phyloP scores from a whole-genome alignment of 495 filamentous ascomycete genomes.

The Neurospora sp. region DNA sequence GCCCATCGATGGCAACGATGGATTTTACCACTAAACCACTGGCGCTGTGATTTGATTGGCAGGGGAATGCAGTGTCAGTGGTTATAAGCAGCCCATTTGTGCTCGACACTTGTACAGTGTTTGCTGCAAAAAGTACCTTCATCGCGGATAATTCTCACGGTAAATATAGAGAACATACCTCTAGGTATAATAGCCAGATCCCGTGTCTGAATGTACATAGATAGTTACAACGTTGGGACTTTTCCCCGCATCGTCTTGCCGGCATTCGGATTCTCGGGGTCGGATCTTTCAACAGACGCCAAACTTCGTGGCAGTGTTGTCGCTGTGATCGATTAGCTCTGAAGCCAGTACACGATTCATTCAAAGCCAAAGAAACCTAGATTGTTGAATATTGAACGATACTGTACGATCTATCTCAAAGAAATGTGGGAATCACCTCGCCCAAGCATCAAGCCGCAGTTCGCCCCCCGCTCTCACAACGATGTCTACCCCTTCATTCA shows the following conservation, averaged over 20 bases:
- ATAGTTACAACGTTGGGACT: accelerated
- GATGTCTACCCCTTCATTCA: constrained; percentile 27
- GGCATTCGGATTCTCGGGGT: background rate
- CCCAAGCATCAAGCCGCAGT: constrained; percentile 2
- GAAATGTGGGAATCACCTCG: background rate
- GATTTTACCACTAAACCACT: constrained; percentile 46
- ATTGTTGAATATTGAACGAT: no score
- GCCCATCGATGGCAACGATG: constrained; percentile 46
- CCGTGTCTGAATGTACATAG: background rate
- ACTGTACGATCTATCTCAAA: no score
- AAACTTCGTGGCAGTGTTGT: background rate
- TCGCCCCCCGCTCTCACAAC: constrained; percentile 20
- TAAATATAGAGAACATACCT: background rate
- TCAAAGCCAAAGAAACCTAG: background rate
- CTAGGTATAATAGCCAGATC: background rate
- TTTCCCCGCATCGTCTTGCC: background rate
- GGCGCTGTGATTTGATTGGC: background rate
- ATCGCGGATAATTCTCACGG: background rate
- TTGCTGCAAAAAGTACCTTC: background rate
- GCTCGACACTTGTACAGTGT: no score
- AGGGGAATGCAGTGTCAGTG: accelerated
- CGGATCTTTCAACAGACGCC: background rate
- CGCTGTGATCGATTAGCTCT: background rate
- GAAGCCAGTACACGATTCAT: background rate
- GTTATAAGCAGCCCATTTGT: background rate